Conservation (phyloP, 495 filamentous ascomycete genomes). For the Penicillium riverlandense region DNA sequence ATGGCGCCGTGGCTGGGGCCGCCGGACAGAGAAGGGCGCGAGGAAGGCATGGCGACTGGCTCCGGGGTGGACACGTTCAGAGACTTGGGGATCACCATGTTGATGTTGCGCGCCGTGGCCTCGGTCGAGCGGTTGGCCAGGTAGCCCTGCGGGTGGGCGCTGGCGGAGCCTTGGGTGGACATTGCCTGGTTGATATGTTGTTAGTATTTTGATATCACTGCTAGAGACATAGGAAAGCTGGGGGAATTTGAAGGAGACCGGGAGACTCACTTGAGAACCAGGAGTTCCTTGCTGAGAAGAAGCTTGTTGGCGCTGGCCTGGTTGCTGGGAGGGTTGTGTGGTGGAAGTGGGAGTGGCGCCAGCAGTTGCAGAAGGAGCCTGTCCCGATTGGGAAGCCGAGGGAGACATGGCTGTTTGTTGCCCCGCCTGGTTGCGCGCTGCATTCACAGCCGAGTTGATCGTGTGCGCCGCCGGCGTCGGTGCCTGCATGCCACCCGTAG, state of each 20-base stretch:
- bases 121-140: conserved; percentile 41
- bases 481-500: conserved; percentile 11
- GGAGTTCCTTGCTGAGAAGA: conserved; percentile 29
- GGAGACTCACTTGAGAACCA: conserved; percentile 33
- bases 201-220: too few relatives aligned
- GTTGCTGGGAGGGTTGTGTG: conserved; percentile 34
- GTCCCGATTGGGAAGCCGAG: conserved; percentile 29
- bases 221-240: too few relatives aligned
- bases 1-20: conserved; percentile 64
- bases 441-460: conserved; percentile 46
- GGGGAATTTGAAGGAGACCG: conserved; percentile 19
- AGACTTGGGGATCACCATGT: conserved; percentile 73
- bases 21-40: conserved; percentile 70
- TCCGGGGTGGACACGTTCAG: conserved; percentile 63
- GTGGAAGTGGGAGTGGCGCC: conserved; percentile 29
- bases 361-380: conserved; percentile 32
- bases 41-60: conserved; percentile 60
- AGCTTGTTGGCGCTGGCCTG: conserved; percentile 36
- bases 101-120: conserved; percentile 41
- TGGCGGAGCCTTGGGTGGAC: conserved; percentile 33
- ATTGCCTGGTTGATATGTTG: too few relatives aligned
- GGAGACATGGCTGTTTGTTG: conserved; percentile 30
- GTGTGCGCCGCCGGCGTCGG: conserved; percentile 43
- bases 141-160: conserved; percentile 42
- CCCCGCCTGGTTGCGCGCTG: conserved; percentile 40